Conservation (phyloP, 768 basidiomycete species). For the Macrocybe gigantea region DNA sequence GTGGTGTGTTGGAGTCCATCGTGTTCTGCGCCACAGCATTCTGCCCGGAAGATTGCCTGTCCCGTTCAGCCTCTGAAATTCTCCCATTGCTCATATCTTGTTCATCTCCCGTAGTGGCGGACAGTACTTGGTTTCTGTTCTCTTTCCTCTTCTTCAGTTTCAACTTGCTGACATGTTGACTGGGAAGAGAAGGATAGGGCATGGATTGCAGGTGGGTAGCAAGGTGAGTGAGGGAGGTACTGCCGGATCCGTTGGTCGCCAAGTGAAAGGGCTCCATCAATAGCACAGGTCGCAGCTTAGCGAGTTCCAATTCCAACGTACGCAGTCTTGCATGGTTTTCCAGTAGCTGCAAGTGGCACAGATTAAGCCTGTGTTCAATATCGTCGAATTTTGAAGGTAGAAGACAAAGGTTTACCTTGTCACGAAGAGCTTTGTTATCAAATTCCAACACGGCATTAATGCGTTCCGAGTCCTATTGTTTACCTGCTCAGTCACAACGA, state of each 20-base stretch:
- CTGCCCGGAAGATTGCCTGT: not conserved
- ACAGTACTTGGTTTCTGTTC: conserved; percentile 9
- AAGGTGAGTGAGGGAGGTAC: conserved; percentile 14
- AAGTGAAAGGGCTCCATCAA: conserved; percentile 48
- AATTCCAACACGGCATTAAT: conserved; percentile 43
- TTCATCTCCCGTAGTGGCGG: conserved; percentile 5
- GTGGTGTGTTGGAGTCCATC: too few relatives aligned
- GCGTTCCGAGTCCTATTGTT: conserved; percentile 50
- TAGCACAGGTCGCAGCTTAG: conserved; percentile 60
- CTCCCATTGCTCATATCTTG: conserved; percentile 3
- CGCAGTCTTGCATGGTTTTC: conserved; percentile 51
- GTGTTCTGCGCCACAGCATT: too few relatives aligned
- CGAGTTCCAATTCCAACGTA: conserved; percentile 57
- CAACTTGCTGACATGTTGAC: conserved; percentile 12
- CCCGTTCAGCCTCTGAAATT: too few relatives aligned
- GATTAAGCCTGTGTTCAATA: not conserved
- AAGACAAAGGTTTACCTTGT: conserved; percentile 40
- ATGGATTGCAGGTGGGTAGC: conserved; percentile 17
- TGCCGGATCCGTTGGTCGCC: conserved; percentile 14
- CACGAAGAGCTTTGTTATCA: conserved; percentile 57
- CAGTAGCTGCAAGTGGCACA: conserved; percentile 37
- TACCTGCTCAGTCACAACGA: conserved; percentile 37
- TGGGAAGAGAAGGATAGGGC: conserved; percentile 18
- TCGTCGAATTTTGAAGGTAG: not conserved
- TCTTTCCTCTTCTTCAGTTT: conserved; percentile 19